A percentile compares a stretch with the other conserved stretches of the same genome.
Evolutionary conservation across 2,329 filamentous ascomycete species (phyloP).

Genomic region (Westerdykella aurantiaca): DNA sequence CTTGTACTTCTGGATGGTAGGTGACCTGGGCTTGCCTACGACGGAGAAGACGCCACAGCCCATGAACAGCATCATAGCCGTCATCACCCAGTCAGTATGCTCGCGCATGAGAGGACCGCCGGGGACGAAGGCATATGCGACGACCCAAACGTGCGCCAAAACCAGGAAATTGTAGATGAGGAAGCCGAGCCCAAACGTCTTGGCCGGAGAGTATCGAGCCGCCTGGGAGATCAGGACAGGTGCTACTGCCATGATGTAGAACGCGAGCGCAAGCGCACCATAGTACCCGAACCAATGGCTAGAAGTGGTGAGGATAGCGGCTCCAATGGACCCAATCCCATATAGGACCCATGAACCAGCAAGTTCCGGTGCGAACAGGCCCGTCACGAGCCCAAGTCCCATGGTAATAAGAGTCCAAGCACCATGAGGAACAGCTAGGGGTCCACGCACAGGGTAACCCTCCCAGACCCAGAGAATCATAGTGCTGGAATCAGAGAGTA

Average conservation of each 20-base stretch:
- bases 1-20: slow-evolving; percentile 35
- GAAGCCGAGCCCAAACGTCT: slow-evolving; percentile 83
- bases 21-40: slow-evolving; percentile 46
- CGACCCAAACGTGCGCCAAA: slow-evolving; percentile 97
- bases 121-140: slow-evolving; percentile 96
- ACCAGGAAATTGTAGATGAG: slow-evolving; percentile 89
- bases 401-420: slow-evolving; percentile 81
- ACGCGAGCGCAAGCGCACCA: slow-evolving; percentile 67
- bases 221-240: slow-evolving; percentile 71
- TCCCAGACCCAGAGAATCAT: slow-evolving; percentile 99
- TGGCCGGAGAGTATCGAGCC: slow-evolving; percentile 67
- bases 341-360: slow-evolving; percentile 75
- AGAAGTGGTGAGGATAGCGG: slow-evolving; percentile 68
- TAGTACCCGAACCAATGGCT: slow-evolving; percentile 86
- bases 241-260: slow-evolving; percentile 76
- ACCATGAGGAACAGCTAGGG: slow-evolving; percentile 82
- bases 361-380: slow-evolving; percentile 66
- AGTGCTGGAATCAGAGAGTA: slow-evolving; percentile 94
- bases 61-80: slow-evolving; percentile 73
- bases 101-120: slow-evolving; percentile 89
- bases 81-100: slow-evolving; percentile 94
- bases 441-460: slow-evolving; percentile 84
- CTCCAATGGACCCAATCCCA: slow-evolving; percentile 70
- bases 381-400: slow-evolving; percentile 71
- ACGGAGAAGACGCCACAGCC: slow-evolving; percentile 76